Percentiles rank a stretch among this genome's conserved stretches.
phyloP scores from a whole-genome alignment of 495 filamentous ascomycete species.

The Aspergillus avenaceus region DNA sequence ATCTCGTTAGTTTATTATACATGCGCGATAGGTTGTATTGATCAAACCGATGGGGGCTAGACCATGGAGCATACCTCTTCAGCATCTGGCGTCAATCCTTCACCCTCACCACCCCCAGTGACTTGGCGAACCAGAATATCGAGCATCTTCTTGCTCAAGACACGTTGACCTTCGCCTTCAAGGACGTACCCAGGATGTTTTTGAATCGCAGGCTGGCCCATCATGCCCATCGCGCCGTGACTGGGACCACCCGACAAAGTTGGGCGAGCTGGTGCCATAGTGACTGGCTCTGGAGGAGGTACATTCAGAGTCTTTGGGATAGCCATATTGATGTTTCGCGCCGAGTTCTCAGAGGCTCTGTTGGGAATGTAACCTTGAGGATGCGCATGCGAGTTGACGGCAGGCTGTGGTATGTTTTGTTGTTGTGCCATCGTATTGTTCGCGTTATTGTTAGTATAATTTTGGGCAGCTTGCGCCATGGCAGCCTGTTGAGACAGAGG shows the following conservation, averaged over 20 bases:
- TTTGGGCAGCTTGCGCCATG: constrained; percentile 54
- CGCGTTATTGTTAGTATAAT: constrained; percentile 45
- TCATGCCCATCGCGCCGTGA: constrained; percentile 66
- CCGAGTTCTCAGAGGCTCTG: constrained; percentile 42
- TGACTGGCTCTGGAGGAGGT: constrained; percentile 64
- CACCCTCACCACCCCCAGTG: constrained; percentile 70
- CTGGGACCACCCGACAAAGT: constrained; percentile 72
- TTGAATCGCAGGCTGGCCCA: constrained; percentile 79
- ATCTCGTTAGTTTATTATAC: constrained; percentile 10
- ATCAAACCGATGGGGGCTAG: constrained; percentile 1
- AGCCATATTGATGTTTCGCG: constrained; percentile 56
- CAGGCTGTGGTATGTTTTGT: constrained; percentile 30
- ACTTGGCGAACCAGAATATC: constrained; percentile 94
- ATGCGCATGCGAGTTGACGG: constrained; percentile 45
- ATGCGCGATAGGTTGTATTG: too few species aligned
- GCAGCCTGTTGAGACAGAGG: constrained; percentile 62
- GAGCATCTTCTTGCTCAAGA: constrained; percentile 92
- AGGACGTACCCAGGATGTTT: constrained; percentile 78
- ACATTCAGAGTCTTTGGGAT: constrained; percentile 79
- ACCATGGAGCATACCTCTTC: constrained; percentile 68
- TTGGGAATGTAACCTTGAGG: constrained; percentile 47
- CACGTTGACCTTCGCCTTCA: constrained; percentile 82
- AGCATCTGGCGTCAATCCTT: constrained; percentile 78
- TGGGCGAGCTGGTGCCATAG: constrained; percentile 67
- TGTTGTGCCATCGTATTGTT: constrained; percentile 28